phyloP scores from a whole-genome alignment of 441 rosid genomes.

The Pelargonium citronellum region DNA sequence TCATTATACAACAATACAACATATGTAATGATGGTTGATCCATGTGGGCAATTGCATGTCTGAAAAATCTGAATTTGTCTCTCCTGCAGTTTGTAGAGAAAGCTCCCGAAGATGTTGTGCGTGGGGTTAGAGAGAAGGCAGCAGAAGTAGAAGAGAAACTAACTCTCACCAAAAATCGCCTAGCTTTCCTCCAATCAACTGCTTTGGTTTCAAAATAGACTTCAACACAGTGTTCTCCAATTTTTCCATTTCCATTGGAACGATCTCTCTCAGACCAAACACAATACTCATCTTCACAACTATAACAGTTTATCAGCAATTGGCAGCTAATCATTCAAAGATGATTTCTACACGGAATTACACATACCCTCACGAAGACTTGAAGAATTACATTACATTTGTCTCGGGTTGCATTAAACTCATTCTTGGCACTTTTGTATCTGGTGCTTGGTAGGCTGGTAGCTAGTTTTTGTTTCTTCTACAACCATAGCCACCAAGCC shows the following conservation, averaged over 20 bases:
- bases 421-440: no score
- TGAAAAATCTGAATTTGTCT: slow-evolving; percentile 7
- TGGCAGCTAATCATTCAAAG: neutral
- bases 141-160: slow-evolving; percentile 86
- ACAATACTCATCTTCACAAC: neutral
- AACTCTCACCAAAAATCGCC: slow-evolving; percentile 63
- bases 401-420: no score
- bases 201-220: slow-evolving; percentile 45
- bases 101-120: slow-evolving; percentile 79
- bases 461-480: no score
- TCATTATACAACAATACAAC: no score
- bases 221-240: neutral
- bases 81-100: slow-evolving; percentile 62
- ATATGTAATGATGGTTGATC: neutral
- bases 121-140: slow-evolving; percentile 69
- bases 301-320: neutral
- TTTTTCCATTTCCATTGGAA: neutral
- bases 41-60: neutral
- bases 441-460: no score
- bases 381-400: no score
- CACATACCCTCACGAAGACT: no score
- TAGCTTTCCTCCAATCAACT: slow-evolving; percentile 68
- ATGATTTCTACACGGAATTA: neutral
- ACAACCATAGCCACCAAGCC: no score
- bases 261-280: neutral